A percentile compares a stretch with the other conserved stretches of the same genome.
phyloP scores from a whole-genome alignment of 208 protist species.

The Wallacemonas sp. region DNA sequence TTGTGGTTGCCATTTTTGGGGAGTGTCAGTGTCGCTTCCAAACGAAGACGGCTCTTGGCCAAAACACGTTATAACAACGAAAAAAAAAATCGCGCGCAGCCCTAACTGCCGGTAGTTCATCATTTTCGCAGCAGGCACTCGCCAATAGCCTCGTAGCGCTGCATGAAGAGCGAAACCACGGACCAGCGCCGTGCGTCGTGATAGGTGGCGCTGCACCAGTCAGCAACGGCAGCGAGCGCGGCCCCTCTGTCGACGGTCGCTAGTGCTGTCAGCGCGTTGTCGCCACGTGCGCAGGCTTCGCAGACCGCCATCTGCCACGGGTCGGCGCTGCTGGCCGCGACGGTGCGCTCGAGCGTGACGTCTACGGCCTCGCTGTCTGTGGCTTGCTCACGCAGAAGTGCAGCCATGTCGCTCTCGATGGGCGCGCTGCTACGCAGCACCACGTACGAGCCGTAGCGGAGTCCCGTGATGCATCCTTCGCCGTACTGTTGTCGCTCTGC shows the following conservation, averaged over 20 bases:
- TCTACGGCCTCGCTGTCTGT: not conserved
- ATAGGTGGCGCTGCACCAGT: constrained; percentile 18
- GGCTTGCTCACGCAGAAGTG: not conserved
- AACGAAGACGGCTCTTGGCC: too few relatives aligned
- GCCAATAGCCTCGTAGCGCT: constrained; percentile 42
- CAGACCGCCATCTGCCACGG: not conserved
- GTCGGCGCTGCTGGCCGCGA: not conserved
- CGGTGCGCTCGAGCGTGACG: not conserved
- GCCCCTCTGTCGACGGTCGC: not conserved
- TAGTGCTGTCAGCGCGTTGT: not conserved
- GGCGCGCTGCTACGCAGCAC: constrained; percentile 3
- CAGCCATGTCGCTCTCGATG: not conserved
- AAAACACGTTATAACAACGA: too few relatives aligned
- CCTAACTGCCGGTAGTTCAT: too few relatives aligned
- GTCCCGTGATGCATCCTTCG: constrained; percentile 30
- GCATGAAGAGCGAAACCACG: constrained; percentile 27
- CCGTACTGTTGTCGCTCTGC: constrained; percentile 23
- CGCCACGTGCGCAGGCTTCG: not conserved
- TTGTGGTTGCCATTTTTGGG: too few relatives aligned
- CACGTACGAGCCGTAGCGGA: constrained; percentile 27
- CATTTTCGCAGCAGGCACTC: constrained; percentile 16
- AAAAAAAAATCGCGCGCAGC: too few relatives aligned
- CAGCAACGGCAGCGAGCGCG: not conserved
- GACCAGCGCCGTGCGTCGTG: constrained; percentile 9
- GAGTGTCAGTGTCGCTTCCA: too few relatives aligned